A percentile compares a stretch with the other conserved stretches of the same genome.
These are phyloP conservation scores for Entrophospora sp. DNA, from an alignment of 192 early-diverging fungal species.

Conservation along the genomic window DNA sequence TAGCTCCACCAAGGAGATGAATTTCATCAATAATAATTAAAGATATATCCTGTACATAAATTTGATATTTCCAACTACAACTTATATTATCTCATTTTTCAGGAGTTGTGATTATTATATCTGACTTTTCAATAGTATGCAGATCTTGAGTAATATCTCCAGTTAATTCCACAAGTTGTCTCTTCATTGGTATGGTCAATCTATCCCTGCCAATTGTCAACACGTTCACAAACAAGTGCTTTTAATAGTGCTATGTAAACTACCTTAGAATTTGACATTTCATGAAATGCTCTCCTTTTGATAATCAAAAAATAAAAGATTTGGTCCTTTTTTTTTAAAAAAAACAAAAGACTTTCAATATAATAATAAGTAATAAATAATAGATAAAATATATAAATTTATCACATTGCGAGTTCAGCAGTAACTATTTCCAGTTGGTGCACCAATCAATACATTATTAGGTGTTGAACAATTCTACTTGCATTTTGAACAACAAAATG, in stretches of 20 bases:
- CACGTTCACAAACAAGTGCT: constrained; percentile 92
- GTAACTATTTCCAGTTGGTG: constrained; percentile 97
- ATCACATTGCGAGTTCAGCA: constrained; percentile 94
- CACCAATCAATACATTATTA: constrained; percentile 84
- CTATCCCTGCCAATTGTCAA: constrained; percentile 79
- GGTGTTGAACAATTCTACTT: constrained; percentile 75
- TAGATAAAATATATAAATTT: background rate
- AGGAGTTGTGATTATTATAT: constrained; percentile 97
- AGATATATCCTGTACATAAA: constrained; percentile 80
- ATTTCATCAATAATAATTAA: constrained; percentile 98
- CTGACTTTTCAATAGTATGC: constrained; percentile 72
- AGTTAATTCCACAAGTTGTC: constrained; percentile 86
- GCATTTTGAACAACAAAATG: constrained; percentile 94
- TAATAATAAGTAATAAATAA: no score
- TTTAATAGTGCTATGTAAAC: constrained; percentile 98
- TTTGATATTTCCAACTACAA: constrained; percentile 83
- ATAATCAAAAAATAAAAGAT: no score
- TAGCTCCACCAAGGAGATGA: constrained; percentile 91
- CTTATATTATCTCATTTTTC: constrained; percentile 99
- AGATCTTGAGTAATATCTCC: constrained; percentile 94
- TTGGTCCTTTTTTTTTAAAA: no score
- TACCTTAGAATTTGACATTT: constrained; percentile 70
- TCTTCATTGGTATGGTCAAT: constrained; percentile 61
- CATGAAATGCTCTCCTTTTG: constrained; percentile 72
- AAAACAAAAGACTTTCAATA: no score